Percentiles rank a stretch among this genome's conserved stretches.
Conservation (phyloP, 2,329 filamentous ascomycete species). For the Fusarium sp. region DNA sequence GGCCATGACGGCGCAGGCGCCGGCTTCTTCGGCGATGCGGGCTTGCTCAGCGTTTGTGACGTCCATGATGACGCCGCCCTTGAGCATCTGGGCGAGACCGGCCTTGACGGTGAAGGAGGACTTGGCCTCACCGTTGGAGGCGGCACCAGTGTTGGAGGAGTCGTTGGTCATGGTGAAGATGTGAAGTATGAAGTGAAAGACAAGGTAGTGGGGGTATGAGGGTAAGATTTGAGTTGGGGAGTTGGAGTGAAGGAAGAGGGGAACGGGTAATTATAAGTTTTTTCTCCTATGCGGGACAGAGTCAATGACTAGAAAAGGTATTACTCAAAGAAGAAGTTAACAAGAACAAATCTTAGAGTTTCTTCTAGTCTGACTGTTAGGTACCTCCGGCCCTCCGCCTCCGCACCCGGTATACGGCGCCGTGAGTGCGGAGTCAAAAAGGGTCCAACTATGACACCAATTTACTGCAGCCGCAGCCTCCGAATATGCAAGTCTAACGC, state of each 20-base stretch:
- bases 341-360: constrained; percentile 2
- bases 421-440: constrained; percentile 21
- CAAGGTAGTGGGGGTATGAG: background rate
- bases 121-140: constrained; percentile 49
- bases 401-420: constrained; percentile 29
- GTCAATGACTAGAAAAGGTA: constrained; percentile 7
- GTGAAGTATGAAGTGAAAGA: background rate
- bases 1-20: constrained; percentile 97
- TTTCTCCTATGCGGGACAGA: constrained; percentile 6
- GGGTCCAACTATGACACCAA: background rate
- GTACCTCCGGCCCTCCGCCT: constrained; percentile 11
- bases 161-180: constrained; percentile 49
- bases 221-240: background rate
- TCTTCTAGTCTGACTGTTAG: background rate
- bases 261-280: constrained; percentile 2
- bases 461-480: constrained; percentile 6
- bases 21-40: constrained; percentile 96
- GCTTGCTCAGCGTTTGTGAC: constrained; percentile 94
- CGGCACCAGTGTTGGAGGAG: constrained; percentile 37
- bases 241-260: background rate
- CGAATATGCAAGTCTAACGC: constrained; percentile 9
- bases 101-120: constrained; percentile 88
- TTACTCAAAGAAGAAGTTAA: constrained; percentile 26
- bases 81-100: constrained; percentile 96
- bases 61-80: constrained; percentile 99